Evolutionary conservation across 306 rosid species (phyloP).

Genomic region (Echinosophora koreensis): DNA sequence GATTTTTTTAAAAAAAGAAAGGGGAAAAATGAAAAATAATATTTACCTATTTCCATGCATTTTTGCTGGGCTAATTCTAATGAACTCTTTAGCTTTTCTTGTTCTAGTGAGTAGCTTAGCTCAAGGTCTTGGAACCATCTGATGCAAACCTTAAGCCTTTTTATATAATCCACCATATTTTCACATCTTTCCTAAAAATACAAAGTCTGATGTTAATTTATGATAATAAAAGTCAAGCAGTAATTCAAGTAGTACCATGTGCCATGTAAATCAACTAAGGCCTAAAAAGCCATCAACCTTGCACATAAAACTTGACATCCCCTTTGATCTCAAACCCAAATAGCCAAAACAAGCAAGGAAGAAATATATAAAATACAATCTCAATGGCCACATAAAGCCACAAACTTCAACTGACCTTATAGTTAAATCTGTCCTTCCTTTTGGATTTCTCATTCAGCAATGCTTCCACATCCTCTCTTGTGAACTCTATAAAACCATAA

Average conservation of each 20-base stretch:
- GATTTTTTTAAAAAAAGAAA: constrained; percentile 11
- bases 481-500: constrained; percentile 78
- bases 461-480: constrained; percentile 92
- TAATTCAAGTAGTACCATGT: background rate
- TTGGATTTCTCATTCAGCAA: constrained; percentile 79
- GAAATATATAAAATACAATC: constrained; percentile 1
- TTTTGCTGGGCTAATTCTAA: constrained; percentile 74
- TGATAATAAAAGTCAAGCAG: constrained; percentile 14
- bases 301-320: background rate
- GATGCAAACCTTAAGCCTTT: constrained; percentile 88
- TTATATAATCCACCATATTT: constrained; percentile 84
- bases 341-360: background rate
- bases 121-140: constrained; percentile 99
- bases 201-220: constrained; percentile 24
- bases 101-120: constrained; percentile 79
- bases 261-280: background rate
- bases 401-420: constrained; percentile 71
- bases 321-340: constrained; percentile 37
- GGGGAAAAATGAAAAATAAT: background rate
- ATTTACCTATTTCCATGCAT: constrained; percentile 77
- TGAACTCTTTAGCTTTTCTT: constrained; percentile 69
- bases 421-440: constrained; percentile 92
- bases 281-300: background rate
- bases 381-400: constrained; percentile 38
- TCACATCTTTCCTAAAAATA: constrained; percentile 92